Percentiles rank a stretch among this genome's conserved stretches.
phyloP scores from a whole-genome alignment of 2,329 filamentous ascomycete species.

The Penicillium sp. region DNA sequence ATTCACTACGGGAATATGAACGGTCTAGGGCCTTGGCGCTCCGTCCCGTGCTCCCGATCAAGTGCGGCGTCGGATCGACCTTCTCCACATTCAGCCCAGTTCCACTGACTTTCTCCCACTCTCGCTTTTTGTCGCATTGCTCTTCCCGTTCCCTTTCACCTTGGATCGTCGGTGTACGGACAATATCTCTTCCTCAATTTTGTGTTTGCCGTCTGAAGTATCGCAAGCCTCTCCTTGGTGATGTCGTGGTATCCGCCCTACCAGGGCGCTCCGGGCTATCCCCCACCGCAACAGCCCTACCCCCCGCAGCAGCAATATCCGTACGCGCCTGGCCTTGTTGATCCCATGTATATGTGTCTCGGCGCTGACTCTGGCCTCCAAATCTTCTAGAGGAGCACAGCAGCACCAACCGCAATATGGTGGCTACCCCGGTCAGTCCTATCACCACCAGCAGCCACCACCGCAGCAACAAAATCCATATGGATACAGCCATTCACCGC shows the following conservation, averaged over 20 bases:
- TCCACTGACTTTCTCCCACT: constrained; percentile 6
- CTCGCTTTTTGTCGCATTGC: constrained; percentile 5
- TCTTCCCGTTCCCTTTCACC: neutral
- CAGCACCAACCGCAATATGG: constrained; percentile 33
- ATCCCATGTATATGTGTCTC: neutral
- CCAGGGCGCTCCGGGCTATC: constrained; percentile 50
- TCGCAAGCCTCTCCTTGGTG: constrained; percentile 4
- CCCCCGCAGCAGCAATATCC: constrained; percentile 38
- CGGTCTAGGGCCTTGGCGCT: constrained; percentile 12
- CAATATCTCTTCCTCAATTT: too few species aligned
- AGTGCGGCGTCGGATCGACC: constrained; percentile 12
- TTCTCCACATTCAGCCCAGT: constrained; percentile 18
- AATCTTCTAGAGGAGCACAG: constrained; percentile 26
- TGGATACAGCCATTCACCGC: constrained; percentile 41
- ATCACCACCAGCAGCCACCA: constrained; percentile 44
- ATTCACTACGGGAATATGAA: neutral
- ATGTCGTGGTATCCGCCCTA: constrained; percentile 64
- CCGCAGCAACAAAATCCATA: constrained; percentile 34
- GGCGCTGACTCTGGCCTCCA: constrained; percentile 4
- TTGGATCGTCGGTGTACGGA: neutral
- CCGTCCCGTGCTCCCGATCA: constrained; percentile 16
- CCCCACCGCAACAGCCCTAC: constrained; percentile 44
- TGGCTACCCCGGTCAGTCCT: constrained; percentile 34
- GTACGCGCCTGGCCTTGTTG: constrained; percentile 25
- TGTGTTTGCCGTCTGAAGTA: constrained; percentile 1